Evolutionary conservation across 805 yeast species (phyloP), one percentile per base, ranked within the genome.

Genomic region (Cyberlindnera bimundalis): DNA sequence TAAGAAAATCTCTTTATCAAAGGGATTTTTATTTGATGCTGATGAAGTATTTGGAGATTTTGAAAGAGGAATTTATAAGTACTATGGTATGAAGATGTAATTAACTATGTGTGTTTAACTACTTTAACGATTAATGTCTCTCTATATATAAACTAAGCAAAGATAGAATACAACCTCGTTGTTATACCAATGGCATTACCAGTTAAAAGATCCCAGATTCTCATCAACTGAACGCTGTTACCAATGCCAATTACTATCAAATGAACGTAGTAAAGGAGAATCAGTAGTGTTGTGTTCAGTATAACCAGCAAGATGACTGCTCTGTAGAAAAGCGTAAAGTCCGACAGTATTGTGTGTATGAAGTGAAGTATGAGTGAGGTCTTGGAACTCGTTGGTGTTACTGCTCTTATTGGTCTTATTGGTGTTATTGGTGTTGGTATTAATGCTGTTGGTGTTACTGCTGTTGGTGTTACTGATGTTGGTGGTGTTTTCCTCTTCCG

Each of bases 41-140:
- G 67, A 67, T 51, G 62, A 62, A 19, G 59, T 62, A 10, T 66
- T 65, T 54, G 73, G 71, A 3, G 64, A 66, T 33, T 52, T 64
- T n/a, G 73, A 68, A 47, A 58, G 73, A 29, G 73, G 73, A 10
- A 68, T 68, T 56, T 68, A 68, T 41, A 62, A 70, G 43, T 68
- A 68, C 42, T 68, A 68, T 42, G 64, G 71, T 20, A 50, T 68
- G 50, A 67, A 62, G 48, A 61, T 65, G 51, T 66, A 50, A 50
- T 12, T 5, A 8, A 5, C 11, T 16, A n/a, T n/a, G n/a, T n/a
- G n/a, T n/a, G n/a, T n/a, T n/a, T n/a, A n/a, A n/a, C n/a, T n/a
- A n/a, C n/a, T n/a, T n/a, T n/a, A n/a, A 13, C 15, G 10, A 26
- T 26, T 10, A 26, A 26, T 26, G 32, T 14, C 6, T 29, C 13